A percentile compares a stretch with the other conserved stretches of the same genome.
phyloP scores from a whole-genome alignment of 1,284 basidiomycete species.

The Tilletia setariae region DNA sequence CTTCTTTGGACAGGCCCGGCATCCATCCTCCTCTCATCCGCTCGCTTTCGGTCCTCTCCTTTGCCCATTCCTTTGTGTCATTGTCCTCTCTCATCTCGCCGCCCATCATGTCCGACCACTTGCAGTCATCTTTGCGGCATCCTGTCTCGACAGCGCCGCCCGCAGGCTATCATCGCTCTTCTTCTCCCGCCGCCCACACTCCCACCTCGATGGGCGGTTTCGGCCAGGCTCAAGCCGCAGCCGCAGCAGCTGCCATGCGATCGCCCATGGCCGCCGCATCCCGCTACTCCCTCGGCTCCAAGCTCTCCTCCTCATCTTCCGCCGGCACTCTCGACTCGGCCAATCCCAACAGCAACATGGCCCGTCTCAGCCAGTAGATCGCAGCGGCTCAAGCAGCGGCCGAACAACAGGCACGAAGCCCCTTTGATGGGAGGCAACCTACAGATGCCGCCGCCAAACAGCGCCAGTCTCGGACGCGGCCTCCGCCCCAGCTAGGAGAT shows the following conservation, averaged over 20 bases:
- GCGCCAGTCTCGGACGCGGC: conserved; percentile 25
- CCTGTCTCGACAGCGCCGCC: conserved; percentile 29
- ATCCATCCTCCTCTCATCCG: neutral
- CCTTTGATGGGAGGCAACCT: conserved; percentile 32
- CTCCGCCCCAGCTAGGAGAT: conserved; percentile 54
- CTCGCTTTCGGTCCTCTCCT: neutral
- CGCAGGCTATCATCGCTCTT: conserved; percentile 32
- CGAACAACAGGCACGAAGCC: conserved; percentile 28
- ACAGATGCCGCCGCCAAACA: conserved; percentile 28
- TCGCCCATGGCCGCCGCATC: conserved; percentile 1
- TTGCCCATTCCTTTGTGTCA: neutral
- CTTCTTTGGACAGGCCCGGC: too few relatives aligned
- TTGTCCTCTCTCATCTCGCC: conserved; percentile 4
- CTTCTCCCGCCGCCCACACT: conserved; percentile 39
- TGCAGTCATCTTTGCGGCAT: conserved; percentile 29
- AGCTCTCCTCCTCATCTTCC: conserved; percentile 15
- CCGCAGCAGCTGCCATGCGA: conserved; percentile 7
- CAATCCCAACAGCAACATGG: conserved; percentile 27
- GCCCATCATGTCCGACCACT: conserved; percentile 36
- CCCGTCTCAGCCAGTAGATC: conserved; percentile 11
- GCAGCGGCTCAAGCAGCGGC: neutral
- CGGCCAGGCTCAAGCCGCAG: neutral
- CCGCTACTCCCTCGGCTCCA: conserved; percentile 18
- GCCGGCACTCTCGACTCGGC: conserved; percentile 2
- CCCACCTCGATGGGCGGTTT: conserved; percentile 12